Conservation (phyloP, 2,329 filamentous ascomycete genomes). For the Colletotrichum abscissum region DNA sequence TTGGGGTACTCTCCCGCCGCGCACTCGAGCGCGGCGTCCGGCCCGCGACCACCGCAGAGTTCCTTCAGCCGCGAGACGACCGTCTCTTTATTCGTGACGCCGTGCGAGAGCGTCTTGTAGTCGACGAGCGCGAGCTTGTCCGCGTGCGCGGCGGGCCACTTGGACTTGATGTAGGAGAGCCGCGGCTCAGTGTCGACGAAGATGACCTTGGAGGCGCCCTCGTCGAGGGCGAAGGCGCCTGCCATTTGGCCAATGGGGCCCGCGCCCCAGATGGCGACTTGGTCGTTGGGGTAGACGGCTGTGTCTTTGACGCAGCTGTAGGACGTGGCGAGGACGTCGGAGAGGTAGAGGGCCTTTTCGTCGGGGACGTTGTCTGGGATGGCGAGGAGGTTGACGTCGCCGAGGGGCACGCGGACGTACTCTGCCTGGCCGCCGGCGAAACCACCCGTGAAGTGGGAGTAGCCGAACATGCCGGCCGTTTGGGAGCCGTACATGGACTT, state of each 20-base stretch:
- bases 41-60: conserved; percentile 76
- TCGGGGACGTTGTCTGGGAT: conserved; percentile 84
- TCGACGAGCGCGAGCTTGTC: conserved; percentile 75
- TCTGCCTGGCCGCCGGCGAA: conserved; percentile 91
- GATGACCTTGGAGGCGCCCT: conserved; percentile 81
- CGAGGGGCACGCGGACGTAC: conserved; percentile 84
- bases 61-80: conserved; percentile 81
- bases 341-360: conserved; percentile 84
- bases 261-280: conserved; percentile 86
- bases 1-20: conserved; percentile 71
- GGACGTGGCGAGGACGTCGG: conserved; percentile 82
- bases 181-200: conserved; percentile 81
- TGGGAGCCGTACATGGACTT: conserved; percentile 83
- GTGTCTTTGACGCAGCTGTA: conserved; percentile 89
- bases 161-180: conserved; percentile 74
- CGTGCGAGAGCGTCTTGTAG: conserved; percentile 69
- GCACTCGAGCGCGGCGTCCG: conserved; percentile 79
- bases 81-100: conserved; percentile 67
- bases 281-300: conserved; percentile 79
- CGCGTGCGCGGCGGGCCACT: conserved; percentile 60
- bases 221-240: conserved; percentile 78
- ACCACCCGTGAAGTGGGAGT: conserved; percentile 84
- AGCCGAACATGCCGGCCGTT: conserved; percentile 80
- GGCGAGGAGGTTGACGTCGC: conserved; percentile 83
- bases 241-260: conserved; percentile 90